These are phyloP conservation scores for Zasmidium cellare DNA, from an alignment of 2,329 filamentous ascomycete genomes.

Conservation along the genomic window DNA sequence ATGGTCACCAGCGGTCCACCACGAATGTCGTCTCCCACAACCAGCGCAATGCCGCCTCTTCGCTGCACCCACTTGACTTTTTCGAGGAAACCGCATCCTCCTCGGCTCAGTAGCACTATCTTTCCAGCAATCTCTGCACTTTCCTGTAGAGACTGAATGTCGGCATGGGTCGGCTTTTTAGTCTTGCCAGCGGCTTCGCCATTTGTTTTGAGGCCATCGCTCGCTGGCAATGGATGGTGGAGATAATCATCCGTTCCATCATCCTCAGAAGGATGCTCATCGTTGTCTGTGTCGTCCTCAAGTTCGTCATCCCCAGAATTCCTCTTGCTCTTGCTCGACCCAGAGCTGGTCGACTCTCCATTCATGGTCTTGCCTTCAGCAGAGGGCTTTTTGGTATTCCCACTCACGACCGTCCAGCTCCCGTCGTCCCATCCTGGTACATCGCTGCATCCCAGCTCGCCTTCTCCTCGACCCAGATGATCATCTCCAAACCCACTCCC, in stretches of 20 bases:
- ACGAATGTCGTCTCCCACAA: conserved; percentile 89
- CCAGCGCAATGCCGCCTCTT: conserved; percentile 82
- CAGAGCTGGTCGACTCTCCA: conserved; percentile 12
- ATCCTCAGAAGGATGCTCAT: conserved; percentile 43
- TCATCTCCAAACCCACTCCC: conserved; percentile 90
- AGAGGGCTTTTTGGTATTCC: conserved; percentile 19
- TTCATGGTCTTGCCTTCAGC: conserved; percentile 19
- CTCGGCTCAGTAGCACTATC: conserved; percentile 85
- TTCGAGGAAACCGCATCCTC: conserved; percentile 93
- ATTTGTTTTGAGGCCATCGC: conserved; percentile 38
- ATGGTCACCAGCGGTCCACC: conserved; percentile 91
- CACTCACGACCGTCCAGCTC: conserved; percentile 26
- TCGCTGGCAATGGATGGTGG: conserved; percentile 58
- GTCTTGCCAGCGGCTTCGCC: conserved; percentile 37
- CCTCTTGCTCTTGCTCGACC: conserved; percentile 29
- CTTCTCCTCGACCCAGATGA: conserved; percentile 64
- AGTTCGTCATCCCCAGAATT: conserved; percentile 10
- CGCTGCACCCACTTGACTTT: conserved; percentile 97
- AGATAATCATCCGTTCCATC: conserved; percentile 87
- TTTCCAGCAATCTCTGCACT: conserved; percentile 91
- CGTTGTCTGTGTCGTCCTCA: conserved; percentile 50
- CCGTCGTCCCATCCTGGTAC: conserved; percentile 81
- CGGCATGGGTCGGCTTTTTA: conserved; percentile 62
- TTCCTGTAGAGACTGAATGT: conserved; percentile 90
- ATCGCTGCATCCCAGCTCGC: conserved; percentile 93